Conservation (phyloP, 371 early-diverging fungal species). For the Mucor lusitanicus region DNA sequence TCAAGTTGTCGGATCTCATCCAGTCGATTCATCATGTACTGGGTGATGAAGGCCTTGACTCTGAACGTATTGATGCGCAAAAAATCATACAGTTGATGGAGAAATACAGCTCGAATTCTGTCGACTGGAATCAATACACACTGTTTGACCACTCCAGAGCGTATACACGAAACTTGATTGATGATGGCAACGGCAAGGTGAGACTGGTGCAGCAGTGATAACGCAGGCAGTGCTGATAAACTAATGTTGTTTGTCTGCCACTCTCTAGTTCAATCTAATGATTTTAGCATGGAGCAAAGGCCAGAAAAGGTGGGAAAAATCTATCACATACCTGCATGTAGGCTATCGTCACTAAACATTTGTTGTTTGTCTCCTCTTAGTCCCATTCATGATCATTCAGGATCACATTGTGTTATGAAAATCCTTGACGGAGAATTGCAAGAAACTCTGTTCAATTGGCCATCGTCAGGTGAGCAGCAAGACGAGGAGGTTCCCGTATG, state of each 20-base stretch:
- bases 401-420: conserved; percentile 94
- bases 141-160: conserved; percentile 73
- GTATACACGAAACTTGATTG: conserved; percentile 88
- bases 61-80: conserved; percentile 61
- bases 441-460: conserved; percentile 85
- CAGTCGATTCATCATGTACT: conserved; percentile 26
- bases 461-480: conserved; percentile 37
- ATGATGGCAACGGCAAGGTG: conserved; percentile 88
- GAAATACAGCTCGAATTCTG: conserved; percentile 59
- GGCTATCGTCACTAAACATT: neutral
- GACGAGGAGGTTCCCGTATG: conserved; percentile 19
- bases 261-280: conserved; percentile 80
- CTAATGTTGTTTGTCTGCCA: neutral
- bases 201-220: neutral
- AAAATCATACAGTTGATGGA: conserved; percentile 67
- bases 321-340: neutral
- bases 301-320: conserved; percentile 60
- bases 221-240: neutral
- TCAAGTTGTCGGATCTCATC: conserved; percentile 17
- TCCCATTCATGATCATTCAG: conserved; percentile 93
- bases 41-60: conserved; percentile 42
- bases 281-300: conserved; percentile 88
- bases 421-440: conserved; percentile 82
- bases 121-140: conserved; percentile 81
- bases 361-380: conserved; percentile 39